phyloP scores from a whole-genome alignment of 441 rosid genomes.

The Syzygium malaccense region DNA sequence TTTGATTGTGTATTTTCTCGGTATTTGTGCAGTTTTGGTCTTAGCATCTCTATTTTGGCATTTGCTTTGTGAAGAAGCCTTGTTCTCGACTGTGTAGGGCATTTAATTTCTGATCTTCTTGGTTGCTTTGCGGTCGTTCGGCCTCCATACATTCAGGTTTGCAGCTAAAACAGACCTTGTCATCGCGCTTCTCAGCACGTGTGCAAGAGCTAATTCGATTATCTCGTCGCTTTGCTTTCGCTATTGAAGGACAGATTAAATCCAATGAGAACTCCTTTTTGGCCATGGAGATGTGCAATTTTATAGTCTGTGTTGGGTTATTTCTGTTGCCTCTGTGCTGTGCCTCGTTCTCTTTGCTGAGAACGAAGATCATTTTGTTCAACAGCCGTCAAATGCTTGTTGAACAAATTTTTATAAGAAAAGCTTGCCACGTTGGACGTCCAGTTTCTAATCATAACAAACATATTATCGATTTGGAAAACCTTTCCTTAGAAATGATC shows the following conservation, averaged over 20 bases:
- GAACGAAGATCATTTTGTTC: background rate
- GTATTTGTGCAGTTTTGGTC: background rate
- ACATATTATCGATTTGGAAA: background rate
- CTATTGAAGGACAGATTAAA: background rate
- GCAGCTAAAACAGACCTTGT: background rate
- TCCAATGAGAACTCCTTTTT: background rate
- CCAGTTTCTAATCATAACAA: background rate
- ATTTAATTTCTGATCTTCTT: background rate
- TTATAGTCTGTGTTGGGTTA: background rate
- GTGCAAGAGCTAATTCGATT: background rate
- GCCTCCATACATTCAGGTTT: background rate
- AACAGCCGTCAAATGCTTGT: background rate
- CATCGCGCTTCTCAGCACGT: background rate
- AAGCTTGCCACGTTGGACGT: background rate
- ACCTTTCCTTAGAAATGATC: background rate
- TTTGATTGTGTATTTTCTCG: background rate
- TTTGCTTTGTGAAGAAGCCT: background rate
- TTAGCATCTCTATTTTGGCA: background rate
- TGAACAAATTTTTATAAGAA: background rate
- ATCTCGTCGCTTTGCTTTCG: background rate
- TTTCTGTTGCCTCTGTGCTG: background rate
- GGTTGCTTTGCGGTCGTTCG: background rate
- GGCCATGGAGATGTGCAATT: background rate
- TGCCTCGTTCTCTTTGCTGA: background rate
- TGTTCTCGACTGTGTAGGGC: background rate